A percentile compares a stretch with the other conserved stretches of the same genome.
phyloP scores from a whole-genome alignment of 805 yeast species.

The Metschnikowia vanudenii region DNA sequence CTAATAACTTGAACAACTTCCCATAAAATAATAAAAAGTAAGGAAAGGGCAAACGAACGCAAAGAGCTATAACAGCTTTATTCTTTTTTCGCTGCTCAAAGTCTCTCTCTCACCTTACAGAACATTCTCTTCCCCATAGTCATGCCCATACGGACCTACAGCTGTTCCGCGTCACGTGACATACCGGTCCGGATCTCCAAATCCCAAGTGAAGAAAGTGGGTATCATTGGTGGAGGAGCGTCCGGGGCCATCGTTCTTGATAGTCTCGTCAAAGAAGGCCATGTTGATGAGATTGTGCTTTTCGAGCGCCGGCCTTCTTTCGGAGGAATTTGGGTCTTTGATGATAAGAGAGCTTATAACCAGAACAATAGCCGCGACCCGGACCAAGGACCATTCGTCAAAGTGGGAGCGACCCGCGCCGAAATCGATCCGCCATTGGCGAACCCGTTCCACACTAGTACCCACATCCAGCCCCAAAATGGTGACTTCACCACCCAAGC shows the following conservation, averaged over 20 bases:
- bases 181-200: neutral
- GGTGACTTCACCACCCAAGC: neutral
- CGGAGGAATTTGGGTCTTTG: constrained; percentile 48
- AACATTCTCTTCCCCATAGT: too few species aligned
- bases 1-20: too few species aligned
- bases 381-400: constrained; percentile 14
- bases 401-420: constrained; percentile 21
- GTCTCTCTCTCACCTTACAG: too few species aligned
- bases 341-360: constrained; percentile 18
- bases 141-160: constrained; percentile 7
- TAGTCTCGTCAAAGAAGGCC: constrained; percentile 33
- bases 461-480: neutral
- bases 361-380: too few species aligned
- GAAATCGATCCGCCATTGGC: constrained; percentile 27
- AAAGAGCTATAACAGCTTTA: too few species aligned
- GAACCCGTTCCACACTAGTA: constrained; percentile 21
- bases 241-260: constrained; percentile 46
- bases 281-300: constrained; percentile 33
- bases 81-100: too few species aligned
- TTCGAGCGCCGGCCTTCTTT: constrained; percentile 40
- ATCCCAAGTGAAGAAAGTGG: constrained; percentile 28
- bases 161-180: constrained; percentile 2
- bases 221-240: constrained; percentile 53
- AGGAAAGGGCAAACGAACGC: too few species aligned
- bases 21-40: too few species aligned